Evolutionary conservation across 768 basidiomycete species (phyloP), one percentile per base, ranked within the genome.

Genomic region (Glaciozyma antarctica): DNA sequence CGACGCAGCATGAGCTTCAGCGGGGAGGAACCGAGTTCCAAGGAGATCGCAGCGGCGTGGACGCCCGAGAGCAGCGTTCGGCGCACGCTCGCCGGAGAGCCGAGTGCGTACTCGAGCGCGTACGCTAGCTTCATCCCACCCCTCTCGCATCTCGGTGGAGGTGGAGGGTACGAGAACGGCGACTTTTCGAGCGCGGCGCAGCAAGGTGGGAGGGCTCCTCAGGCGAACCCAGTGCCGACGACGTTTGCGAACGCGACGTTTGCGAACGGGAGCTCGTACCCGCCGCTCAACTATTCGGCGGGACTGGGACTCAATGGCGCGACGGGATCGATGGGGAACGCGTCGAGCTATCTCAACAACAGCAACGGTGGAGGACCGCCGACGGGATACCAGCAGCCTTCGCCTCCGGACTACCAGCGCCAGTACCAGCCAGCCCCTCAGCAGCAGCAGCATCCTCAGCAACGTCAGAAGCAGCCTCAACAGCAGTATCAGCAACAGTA

Each of bases 241-340:
- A 15, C 49, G 49, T 56, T 56, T 34, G 55, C 55, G 49, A 54
- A 32, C 26, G 57, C 43, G 26, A 58, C 49, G 49, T 56, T 56
- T 34, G 55, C 55, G 49, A 54, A 32, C 26, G 57, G 57, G 26
- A 58, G 57, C 57, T 58, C 57, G 16, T 58, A 58, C 57, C 57
- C 57, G 5, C 57, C 57, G 41, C 57, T 58, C 43, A 58, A 58
- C 57, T 58, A 58, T 43, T 54, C 53, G 15, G 30, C 53, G 28
- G 53, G 53, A 9, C 53, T 54, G 17, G 53, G 28, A 3, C 53
- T 54, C 28, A 54, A 30, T 26, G 30, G 53, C 26, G 16, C 30
- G 15, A 10, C 34, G 10, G 34, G 34, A 6, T 24, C 60, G 12
- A 15, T 56, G 7, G 61, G 61, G 21, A 59, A 61, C 30, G 21